Evolutionary conservation across 2,329 filamentous ascomycete genomes (phyloP).

Genomic region (Hypoxylon sp.): DNA sequence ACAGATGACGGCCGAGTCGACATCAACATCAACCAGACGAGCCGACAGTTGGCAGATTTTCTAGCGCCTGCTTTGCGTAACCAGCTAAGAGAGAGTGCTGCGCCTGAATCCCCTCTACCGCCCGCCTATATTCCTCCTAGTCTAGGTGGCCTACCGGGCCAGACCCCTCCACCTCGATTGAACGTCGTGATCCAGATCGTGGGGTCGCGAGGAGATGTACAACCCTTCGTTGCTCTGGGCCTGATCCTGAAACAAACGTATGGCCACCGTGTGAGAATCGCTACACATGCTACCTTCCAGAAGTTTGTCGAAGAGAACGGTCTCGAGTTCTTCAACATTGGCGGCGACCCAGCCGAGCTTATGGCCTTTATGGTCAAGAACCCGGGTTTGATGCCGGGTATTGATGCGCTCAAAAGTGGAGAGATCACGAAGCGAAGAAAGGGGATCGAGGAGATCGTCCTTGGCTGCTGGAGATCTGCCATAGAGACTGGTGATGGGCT

Average conservation of each 20-base stretch:
- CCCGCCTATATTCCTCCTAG: conserved; percentile 79
- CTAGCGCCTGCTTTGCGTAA: conserved; percentile 72
- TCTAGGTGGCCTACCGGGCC: conserved; percentile 71
- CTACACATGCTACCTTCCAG: conserved; percentile 66
- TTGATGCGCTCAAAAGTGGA: conserved; percentile 73
- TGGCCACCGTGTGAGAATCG: conserved; percentile 67
- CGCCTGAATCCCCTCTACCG: conserved; percentile 61
- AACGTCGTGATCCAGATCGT: conserved; percentile 69
- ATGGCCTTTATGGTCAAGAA: conserved; percentile 80
- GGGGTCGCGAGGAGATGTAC: conserved; percentile 65
- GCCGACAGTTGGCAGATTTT: conserved; percentile 72
- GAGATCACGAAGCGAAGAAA: conserved; percentile 75
- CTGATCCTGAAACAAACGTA: conserved; percentile 60
- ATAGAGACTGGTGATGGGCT: conserved; percentile 75
- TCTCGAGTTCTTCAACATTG: conserved; percentile 68
- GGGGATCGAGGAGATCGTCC: conserved; percentile 75
- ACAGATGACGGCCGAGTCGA: conserved; percentile 80
- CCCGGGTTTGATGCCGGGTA: conserved; percentile 77
- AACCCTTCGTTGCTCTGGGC: conserved; percentile 69
- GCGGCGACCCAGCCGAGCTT: conserved; percentile 65
- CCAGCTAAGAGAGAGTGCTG: conserved; percentile 64
- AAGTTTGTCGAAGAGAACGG: conserved; percentile 64
- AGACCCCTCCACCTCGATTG: conserved; percentile 52
- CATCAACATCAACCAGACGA: conserved; percentile 82
- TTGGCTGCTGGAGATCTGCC: conserved; percentile 80